phyloP scores from a whole-genome alignment of 202 grass and related monocot genomes.

The Musa balbisiana region DNA sequence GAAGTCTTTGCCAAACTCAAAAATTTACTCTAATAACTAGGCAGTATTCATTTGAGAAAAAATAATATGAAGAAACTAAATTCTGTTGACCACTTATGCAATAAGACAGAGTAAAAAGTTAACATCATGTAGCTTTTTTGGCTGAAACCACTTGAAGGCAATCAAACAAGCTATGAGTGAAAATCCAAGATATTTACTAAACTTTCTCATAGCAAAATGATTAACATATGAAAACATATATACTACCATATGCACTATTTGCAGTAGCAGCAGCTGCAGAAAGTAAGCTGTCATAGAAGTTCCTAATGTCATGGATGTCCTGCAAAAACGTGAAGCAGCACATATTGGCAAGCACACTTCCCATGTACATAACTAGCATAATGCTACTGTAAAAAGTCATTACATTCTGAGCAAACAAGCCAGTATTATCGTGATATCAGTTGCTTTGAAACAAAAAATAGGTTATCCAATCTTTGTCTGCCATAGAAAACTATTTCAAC shows the following conservation, averaged over 20 bases:
- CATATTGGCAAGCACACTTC: background rate
- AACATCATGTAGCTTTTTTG: too few relatives aligned
- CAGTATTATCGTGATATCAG: too few relatives aligned
- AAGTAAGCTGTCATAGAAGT: conserved; percentile 87
- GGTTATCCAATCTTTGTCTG: too few relatives aligned
- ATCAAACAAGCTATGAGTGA: background rate
- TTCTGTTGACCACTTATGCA: too few relatives aligned
- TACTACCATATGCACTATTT: conserved; percentile 88
- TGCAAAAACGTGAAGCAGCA: conserved; percentile 15
- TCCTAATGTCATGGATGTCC: conserved; percentile 80
- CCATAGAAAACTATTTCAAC: too few relatives aligned
- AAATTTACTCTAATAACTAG: too few relatives aligned
- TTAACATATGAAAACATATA: background rate
- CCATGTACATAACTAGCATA: background rate
- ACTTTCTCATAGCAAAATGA: background rate
- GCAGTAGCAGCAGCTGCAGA: conserved; percentile 81
- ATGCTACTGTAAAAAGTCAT: background rate
- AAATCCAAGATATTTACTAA: background rate
- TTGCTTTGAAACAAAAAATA: too few relatives aligned
- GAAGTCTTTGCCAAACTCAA: too few relatives aligned
- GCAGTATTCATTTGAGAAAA: too few relatives aligned
- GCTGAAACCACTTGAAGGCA: background rate
- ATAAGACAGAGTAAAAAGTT: too few relatives aligned
- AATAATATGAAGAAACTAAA: too few relatives aligned
- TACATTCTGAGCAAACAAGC: background rate